phyloP scores from a whole-genome alignment of 345 rosid species.

The Bretschneidera sinensis region DNA sequence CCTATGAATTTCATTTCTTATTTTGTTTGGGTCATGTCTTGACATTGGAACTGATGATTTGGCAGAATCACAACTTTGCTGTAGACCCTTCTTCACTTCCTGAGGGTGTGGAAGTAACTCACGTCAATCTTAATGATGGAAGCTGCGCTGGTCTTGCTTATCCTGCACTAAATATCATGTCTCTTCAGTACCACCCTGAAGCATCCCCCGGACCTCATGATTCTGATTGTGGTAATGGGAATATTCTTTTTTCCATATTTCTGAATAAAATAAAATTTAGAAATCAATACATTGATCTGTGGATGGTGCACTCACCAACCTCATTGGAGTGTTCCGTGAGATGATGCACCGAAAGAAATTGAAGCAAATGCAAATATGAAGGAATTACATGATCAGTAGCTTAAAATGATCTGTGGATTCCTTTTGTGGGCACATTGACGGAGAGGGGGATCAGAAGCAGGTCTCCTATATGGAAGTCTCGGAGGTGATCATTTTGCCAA shows the following conservation, averaged over 20 bases:
- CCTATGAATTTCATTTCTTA: background rate
- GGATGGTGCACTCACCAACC: background rate
- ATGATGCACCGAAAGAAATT: background rate
- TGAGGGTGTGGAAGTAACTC: constrained; percentile 82
- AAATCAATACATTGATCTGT: background rate
- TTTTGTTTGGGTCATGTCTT: background rate
- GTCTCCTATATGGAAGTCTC: background rate
- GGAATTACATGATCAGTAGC: background rate
- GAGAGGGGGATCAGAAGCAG: background rate
- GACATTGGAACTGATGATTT: background rate
- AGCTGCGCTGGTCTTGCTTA: constrained; percentile 95
- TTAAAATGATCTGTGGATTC: background rate
- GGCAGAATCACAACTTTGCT: constrained; percentile 94
- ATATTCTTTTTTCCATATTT: background rate
- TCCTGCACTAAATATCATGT: constrained; percentile 68
- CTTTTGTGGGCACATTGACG: no score
- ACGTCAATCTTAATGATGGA: constrained; percentile 86
- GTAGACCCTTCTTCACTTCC: constrained; percentile 91
- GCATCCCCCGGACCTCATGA: constrained; percentile 99
- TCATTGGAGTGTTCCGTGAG: background rate
- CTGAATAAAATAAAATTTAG: background rate
- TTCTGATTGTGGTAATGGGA: constrained; percentile 62
- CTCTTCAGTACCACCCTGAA: constrained; percentile 96
- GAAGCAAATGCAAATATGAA: background rate
- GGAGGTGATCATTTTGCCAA: no score